These are phyloP conservation scores for Neopestalotiopsis sp. DNA, from an alignment of 2,329 filamentous ascomycete genomes.

Conservation along the genomic window DNA sequence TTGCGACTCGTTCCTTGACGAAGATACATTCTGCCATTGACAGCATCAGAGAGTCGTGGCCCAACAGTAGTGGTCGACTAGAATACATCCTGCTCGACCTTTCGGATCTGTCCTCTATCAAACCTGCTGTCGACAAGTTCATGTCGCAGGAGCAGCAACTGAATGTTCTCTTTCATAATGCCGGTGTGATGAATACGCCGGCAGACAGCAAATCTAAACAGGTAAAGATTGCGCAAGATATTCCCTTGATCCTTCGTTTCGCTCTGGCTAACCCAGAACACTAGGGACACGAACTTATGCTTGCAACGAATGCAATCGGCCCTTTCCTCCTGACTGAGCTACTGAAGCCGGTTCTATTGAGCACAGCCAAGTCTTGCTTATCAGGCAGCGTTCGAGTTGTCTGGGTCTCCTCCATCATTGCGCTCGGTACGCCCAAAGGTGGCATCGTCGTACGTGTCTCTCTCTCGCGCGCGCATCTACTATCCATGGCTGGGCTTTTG, in stretches of 20 bases:
- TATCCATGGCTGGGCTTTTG: background rate
- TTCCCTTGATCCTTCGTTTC: background rate
- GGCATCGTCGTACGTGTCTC: background rate
- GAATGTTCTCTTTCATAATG: constrained; percentile 25
- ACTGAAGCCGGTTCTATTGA: background rate
- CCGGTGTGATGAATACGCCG: constrained; percentile 17
- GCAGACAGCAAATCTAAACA: constrained; percentile 11
- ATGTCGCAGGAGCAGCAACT: constrained; percentile 20
- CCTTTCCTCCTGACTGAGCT: constrained; percentile 14
- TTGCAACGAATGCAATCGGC: constrained; percentile 17
- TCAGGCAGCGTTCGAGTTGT: constrained; percentile 7
- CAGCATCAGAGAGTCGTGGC: background rate
- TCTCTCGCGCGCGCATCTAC: background rate
- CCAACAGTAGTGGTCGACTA: background rate
- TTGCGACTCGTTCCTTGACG: constrained; percentile 3
- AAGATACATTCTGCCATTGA: constrained; percentile 9
- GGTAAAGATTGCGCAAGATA: background rate
- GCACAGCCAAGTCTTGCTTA: background rate
- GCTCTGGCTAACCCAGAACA: background rate
- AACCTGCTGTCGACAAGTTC: constrained; percentile 20
- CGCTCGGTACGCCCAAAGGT: constrained; percentile 1
- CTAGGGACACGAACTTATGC: constrained; percentile 14
- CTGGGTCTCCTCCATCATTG: constrained; percentile 16
- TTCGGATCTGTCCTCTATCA: constrained; percentile 26
- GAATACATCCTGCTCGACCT: constrained; percentile 28